Base-by-base conservation (phyloP, 108 stramenopile species). In the Skeletonema grethae region DNA sequence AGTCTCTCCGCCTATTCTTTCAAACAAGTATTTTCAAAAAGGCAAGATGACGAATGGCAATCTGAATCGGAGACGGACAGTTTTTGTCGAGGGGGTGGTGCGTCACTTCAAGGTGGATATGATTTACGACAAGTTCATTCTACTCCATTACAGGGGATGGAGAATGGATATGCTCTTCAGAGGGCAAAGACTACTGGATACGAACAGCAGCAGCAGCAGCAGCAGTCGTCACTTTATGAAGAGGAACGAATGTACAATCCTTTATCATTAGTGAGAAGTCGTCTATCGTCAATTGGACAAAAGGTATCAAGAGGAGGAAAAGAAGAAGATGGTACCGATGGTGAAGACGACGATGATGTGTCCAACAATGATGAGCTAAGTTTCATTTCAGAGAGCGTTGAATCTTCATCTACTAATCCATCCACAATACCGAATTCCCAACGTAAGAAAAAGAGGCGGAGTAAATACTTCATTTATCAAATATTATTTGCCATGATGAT, bases 151-250 rank as follows among this genome's bases (percentile, higher is more conserved):
- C 50, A 53, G 22, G 50, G 50, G 6, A 20, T 53, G 22, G 50
- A 53, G 50, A 22, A 53, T 24, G 50, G 22, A 1, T 53, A 53
- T 22, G 50, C 20, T 22, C 50, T 61, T 18, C 16, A 36, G 7
- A 61, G 60, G 31, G 7, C 60, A 16, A 61, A 16, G 60, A 61
- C 60, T 32, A 12, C 34, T 35, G 60, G 16, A 10, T 24, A 61
- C 60, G 60, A 36, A 1, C 34, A 61, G 35, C 16, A 22, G 25
- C 18, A 7, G 20, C 15, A 4, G 0, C 16, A n/a, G 18, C 16
- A n/a, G 4, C 18, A n/a, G 20, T 61, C 60, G 8, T 36, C 31
- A 35, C 18, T 61, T 16, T 61, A 61, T 8, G 18, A 61, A 8
- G 60, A 61, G 22, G 60, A 20, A 18, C 7, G 30, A 61, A 8